Conservation (phyloP, 2,329 filamentous ascomycete genomes). For the Aspergillus eucalypticola region DNA sequence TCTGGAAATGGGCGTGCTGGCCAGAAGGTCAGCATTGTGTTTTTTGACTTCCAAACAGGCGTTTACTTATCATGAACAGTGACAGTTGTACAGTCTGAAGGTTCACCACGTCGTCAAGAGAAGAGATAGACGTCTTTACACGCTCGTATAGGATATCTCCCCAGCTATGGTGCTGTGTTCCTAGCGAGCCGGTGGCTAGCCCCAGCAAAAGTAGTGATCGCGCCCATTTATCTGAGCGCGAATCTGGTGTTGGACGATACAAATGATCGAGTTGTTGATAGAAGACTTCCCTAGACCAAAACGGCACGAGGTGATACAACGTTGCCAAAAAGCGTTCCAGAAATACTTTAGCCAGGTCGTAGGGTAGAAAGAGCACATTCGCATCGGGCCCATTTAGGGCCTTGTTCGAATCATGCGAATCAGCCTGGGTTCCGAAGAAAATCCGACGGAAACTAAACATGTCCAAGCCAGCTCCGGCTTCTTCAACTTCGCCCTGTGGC, state of each 20-base stretch:
- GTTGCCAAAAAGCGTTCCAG: conserved; percentile 45
- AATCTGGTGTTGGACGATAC: conserved; percentile 33
- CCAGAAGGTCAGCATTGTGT: conserved; percentile 9
- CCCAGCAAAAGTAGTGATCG: conserved; percentile 43
- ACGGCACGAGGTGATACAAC: conserved; percentile 43
- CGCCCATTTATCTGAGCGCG: conserved; percentile 37
- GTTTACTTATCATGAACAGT: conserved; percentile 49
- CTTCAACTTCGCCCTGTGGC: conserved; percentile 37
- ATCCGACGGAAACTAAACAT: conserved; percentile 41
- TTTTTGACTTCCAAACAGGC: neutral
- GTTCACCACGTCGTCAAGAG: conserved; percentile 48
- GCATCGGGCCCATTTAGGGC: conserved; percentile 24
- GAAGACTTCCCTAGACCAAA: conserved; percentile 38
- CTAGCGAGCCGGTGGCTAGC: conserved; percentile 41
- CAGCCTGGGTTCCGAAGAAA: conserved; percentile 43
- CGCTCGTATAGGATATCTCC: conserved; percentile 47
- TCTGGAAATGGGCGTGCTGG: conserved; percentile 45
- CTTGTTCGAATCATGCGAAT: conserved; percentile 33
- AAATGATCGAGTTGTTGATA: conserved; percentile 38
- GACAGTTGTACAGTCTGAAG: conserved; percentile 47
- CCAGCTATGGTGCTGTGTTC: conserved; percentile 42
- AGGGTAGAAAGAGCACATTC: conserved; percentile 42
- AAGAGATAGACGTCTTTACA: conserved; percentile 41
- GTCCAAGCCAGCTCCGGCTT: conserved; percentile 41
- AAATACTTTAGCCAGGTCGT: conserved; percentile 40